Evolutionary conservation across 2,329 filamentous ascomycete genomes (phyloP).

Genomic region (Byssothecium circinans): DNA sequence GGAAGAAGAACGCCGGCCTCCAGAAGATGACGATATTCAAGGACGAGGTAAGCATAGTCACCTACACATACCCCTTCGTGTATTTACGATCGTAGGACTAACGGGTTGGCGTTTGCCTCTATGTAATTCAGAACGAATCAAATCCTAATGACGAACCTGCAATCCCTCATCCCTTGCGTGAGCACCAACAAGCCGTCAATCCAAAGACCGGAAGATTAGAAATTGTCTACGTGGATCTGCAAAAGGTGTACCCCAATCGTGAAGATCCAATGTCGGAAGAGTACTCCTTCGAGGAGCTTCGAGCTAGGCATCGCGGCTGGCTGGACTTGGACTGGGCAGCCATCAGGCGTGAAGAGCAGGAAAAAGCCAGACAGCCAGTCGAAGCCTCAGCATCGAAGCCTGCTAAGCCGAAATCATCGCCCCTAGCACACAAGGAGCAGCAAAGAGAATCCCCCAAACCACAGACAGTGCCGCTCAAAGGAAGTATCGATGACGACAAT

Average conservation of each 20-base stretch:
- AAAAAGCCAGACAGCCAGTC: conserved; percentile 10
- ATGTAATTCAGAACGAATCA: conserved; percentile 56
- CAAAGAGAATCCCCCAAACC: conserved; percentile 4
- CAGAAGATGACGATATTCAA: conserved; percentile 92
- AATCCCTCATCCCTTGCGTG: conserved; percentile 67
- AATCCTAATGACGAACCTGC: conserved; percentile 37
- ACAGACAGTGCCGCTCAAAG: conserved; percentile 34
- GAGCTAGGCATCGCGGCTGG: conserved; percentile 75
- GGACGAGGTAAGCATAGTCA: conserved; percentile 77
- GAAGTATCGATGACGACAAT: conserved; percentile 35
- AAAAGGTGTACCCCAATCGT: conserved; percentile 79
- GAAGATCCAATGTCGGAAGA: conserved; percentile 69
- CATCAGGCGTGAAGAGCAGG: conserved; percentile 31
- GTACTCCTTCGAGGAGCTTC: conserved; percentile 87
- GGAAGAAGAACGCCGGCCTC: conserved; percentile 74
- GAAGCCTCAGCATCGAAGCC: conserved; percentile 19
- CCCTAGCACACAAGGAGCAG: conserved; percentile 20
- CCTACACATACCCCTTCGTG: conserved; percentile 40
- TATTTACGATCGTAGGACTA: conserved; percentile 73
- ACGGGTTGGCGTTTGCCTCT: conserved; percentile 59
- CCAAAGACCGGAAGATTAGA: conserved; percentile 81
- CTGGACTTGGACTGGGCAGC: conserved; percentile 56
- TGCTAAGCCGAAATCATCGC: conserved; percentile 8
- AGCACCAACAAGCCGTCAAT: conserved; percentile 80
- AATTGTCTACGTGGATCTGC: conserved; percentile 82